Conservation (phyloP, 2,329 filamentous ascomycete genomes). For the Fusarium xyrophilum region DNA sequence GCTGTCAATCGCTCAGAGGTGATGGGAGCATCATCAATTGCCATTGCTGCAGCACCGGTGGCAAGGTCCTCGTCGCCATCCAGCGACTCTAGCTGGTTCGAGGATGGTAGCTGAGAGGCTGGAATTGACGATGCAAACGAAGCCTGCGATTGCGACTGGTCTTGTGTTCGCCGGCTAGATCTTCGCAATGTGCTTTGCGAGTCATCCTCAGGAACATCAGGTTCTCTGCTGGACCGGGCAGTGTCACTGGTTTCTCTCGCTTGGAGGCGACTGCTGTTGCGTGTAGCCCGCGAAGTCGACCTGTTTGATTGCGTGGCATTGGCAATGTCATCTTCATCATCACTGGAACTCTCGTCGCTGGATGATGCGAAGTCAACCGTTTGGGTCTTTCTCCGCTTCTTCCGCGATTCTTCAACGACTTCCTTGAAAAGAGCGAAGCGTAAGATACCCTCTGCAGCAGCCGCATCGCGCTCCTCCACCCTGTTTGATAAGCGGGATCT, state of each 20-base stretch:
- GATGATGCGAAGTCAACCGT: conserved; percentile 64
- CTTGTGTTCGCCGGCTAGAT: conserved; percentile 50
- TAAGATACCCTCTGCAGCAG: conserved; percentile 86
- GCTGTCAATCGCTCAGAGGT: conserved; percentile 67
- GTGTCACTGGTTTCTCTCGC: conserved; percentile 38
- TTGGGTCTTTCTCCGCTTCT: conserved; percentile 78
- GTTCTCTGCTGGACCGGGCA: conserved; percentile 42
- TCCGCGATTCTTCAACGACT: conserved; percentile 80
- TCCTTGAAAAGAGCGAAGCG: conserved; percentile 98
- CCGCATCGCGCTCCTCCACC: conserved; percentile 88
- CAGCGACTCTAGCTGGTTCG: conserved; percentile 52
- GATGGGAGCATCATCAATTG: conserved; percentile 59
- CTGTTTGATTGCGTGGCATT: conserved; percentile 51
- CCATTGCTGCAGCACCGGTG: conserved; percentile 51
- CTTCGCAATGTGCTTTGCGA: conserved; percentile 50
- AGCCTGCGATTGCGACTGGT: conserved; percentile 54
- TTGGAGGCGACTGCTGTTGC: conserved; percentile 33
- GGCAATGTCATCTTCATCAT: conserved; percentile 62
- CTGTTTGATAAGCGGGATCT: conserved; percentile 87
- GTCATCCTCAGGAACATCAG: conserved; percentile 52
- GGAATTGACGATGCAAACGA: conserved; percentile 83
- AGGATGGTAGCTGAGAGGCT: conserved; percentile 69
- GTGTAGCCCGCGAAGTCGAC: conserved; percentile 43
- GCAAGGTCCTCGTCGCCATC: conserved; percentile 55
- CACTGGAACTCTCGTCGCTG: conserved; percentile 64